Evolutionary conservation across 2,329 filamentous ascomycete genomes (phyloP).

Genomic region (Verticillium nonalfalfae): DNA sequence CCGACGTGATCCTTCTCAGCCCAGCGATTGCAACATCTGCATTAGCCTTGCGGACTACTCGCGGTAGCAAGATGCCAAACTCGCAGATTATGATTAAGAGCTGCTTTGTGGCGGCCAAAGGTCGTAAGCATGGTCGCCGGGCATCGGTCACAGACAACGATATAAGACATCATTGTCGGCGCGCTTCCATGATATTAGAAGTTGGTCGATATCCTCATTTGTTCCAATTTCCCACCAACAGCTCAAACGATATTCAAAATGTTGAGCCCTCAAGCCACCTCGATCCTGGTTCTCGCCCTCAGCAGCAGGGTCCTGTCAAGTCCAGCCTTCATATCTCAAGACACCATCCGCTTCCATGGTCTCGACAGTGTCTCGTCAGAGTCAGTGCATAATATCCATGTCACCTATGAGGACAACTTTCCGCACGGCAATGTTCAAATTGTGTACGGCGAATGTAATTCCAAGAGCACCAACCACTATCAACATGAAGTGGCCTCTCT

Average conservation of each 20-base stretch:
- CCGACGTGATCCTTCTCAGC: neutral
- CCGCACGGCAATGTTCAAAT: slow-evolving; percentile 10
- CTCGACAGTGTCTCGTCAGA: neutral
- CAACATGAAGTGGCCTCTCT: slow-evolving; percentile 12
- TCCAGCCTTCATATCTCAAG: neutral
- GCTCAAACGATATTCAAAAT: slow-evolving; percentile 1
- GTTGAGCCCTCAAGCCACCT: neutral
- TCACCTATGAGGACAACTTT: slow-evolving; percentile 9
- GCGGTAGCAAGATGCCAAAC: too few species aligned
- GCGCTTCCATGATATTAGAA: neutral
- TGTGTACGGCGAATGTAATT: slow-evolving; percentile 13
- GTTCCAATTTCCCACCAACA: neutral
- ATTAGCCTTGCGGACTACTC: neutral
- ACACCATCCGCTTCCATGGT: slow-evolving; percentile 3
- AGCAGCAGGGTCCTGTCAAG: neutral
- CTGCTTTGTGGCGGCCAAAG: neutral
- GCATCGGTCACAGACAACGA: neutral
- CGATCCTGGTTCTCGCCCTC: slow-evolving; percentile 1
- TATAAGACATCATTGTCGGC: neutral
- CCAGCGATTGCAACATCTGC: neutral
- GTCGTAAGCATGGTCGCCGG: neutral
- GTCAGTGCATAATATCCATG: slow-evolving; percentile 13
- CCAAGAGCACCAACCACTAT: slow-evolving; percentile 8
- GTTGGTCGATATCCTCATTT: neutral
- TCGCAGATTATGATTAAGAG: too few species aligned